Conservation (phyloP, 768 basidiomycete species). For the Russula vinacea region DNA sequence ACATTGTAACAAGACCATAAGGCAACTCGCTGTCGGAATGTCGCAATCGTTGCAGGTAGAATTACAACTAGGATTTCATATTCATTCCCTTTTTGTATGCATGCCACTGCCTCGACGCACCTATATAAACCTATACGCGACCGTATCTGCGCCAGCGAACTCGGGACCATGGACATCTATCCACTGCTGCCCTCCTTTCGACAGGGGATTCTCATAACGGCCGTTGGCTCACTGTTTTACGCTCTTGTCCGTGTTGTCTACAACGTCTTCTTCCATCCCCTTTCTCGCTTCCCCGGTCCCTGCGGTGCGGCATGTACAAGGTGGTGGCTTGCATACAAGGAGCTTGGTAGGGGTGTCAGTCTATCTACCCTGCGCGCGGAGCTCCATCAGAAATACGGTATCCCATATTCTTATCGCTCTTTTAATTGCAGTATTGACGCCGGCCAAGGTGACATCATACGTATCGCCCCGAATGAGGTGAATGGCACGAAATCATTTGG, state of each 20-base stretch:
- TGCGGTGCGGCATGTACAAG: constrained; percentile 20
- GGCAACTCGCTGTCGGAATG: not conserved
- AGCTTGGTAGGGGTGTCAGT: constrained; percentile 13
- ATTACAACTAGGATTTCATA: too few relatives aligned
- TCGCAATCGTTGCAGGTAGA: too few relatives aligned
- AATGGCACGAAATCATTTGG: not conserved
- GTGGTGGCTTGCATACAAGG: constrained; percentile 24
- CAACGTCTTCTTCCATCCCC: constrained; percentile 22
- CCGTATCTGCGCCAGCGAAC: not conserved
- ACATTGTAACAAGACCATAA: not conserved
- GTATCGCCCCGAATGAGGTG: constrained; percentile 24
- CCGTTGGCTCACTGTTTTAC: not conserved
- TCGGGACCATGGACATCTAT: not conserved
- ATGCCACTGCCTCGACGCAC: too few relatives aligned
- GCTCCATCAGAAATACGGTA: constrained; percentile 19
- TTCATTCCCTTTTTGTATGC: too few relatives aligned
- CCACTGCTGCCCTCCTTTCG: constrained; percentile 1
- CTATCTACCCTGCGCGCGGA: constrained; percentile 15
- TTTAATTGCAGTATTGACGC: not conserved
- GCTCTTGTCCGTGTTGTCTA: constrained; percentile 9
- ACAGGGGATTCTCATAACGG: not conserved
- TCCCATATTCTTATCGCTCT: not conserved
- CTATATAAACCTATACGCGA: too few relatives aligned
- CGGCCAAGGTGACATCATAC: constrained; percentile 20
- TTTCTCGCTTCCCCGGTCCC: constrained; percentile 20